Evolutionary conservation across 148 eudicot species (phyloP), one percentile per base, ranked within the genome.

Genomic region (Drosera capensis): DNA sequence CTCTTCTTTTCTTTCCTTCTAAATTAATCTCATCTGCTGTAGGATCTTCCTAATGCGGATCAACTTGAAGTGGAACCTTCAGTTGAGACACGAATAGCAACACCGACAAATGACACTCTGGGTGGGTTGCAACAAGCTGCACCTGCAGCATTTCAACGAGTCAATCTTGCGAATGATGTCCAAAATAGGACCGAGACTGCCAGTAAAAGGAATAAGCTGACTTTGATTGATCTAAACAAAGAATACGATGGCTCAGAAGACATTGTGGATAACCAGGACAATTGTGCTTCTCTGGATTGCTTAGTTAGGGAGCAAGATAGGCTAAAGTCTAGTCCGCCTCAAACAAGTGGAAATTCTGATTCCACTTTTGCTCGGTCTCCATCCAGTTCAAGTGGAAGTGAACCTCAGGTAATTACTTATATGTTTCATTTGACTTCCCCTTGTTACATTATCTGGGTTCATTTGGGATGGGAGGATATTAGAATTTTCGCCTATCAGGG

Each of bases 371-470:
- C 77, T 38, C 72, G 15, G 29, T 79, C 79, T 16, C 73, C 62
- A 52, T 75, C 88, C 50, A 73, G 87, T 68, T 84, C 95, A 49
- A 78, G 85, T 40, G 86, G 93, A 23, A 67, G 75, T 44, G 95
- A 80, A 14, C 49, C 72, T 60, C 99, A 78, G 99, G 99, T 90
- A 68, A 11, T 34, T 41, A 7, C 4, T 19, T 41, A 4, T 4
- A n/a, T 40, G 18, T 18, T 8, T 14, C 17, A n/a, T n/a, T 19
- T n/a, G n/a, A n/a, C n/a, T n/a, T n/a, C n/a, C n/a, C n/a, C n/a
- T n/a, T n/a, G n/a, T n/a, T n/a, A n/a, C n/a, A n/a, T n/a, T n/a
- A n/a, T n/a, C n/a, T n/a, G n/a, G n/a, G n/a, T n/a, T n/a, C n/a
- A n/a, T n/a, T n/a, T n/a, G n/a, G n/a, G n/a, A n/a, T n/a, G n/a